Evolutionary conservation across 352 stramenopile species (phyloP).

Genomic region (Phytophthora capsici): DNA sequence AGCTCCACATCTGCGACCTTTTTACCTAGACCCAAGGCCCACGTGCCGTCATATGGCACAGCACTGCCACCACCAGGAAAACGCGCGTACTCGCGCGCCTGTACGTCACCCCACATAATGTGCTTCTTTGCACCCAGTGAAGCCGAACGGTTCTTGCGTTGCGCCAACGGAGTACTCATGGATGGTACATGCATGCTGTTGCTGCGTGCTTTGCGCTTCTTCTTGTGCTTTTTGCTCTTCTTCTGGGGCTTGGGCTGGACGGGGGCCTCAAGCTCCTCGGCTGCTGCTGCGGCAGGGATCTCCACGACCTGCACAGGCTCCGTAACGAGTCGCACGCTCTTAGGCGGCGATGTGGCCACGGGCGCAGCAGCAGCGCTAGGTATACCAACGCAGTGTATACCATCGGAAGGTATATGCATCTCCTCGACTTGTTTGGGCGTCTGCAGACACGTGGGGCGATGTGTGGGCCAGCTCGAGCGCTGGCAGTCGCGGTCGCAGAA

Average conservation of each 20-base stretch:
- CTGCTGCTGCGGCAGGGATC: conserved; percentile 34
- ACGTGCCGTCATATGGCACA: conserved; percentile 85
- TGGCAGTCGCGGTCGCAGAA: conserved; percentile 86
- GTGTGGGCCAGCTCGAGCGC: conserved; percentile 58
- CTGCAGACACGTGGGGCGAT: conserved; percentile 55
- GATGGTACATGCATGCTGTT: conserved; percentile 66
- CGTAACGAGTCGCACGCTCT: conserved; percentile 52
- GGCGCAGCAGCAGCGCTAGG: conserved; percentile 19
- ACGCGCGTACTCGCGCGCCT: conserved; percentile 74
- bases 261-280: background rate
- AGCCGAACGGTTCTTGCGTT: conserved; percentile 65
- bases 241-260: conserved; percentile 41
- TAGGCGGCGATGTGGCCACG: conserved; percentile 31
- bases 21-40: conserved; percentile 75
- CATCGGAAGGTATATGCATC: conserved; percentile 17
- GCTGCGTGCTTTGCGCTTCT: conserved; percentile 75
- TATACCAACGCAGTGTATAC: conserved; percentile 36
- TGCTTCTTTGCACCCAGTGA: conserved; percentile 73
- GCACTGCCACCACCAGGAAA: conserved; percentile 79
- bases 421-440: background rate
- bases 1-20: conserved; percentile 70
- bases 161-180: conserved; percentile 23
- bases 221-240: conserved; percentile 81
- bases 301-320: conserved; percentile 54
- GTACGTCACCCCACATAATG: conserved; percentile 79